These are phyloP conservation scores for Setaria viridis DNA, from an alignment of 202 grass and related monocot genomes.

Conservation along the genomic window DNA sequence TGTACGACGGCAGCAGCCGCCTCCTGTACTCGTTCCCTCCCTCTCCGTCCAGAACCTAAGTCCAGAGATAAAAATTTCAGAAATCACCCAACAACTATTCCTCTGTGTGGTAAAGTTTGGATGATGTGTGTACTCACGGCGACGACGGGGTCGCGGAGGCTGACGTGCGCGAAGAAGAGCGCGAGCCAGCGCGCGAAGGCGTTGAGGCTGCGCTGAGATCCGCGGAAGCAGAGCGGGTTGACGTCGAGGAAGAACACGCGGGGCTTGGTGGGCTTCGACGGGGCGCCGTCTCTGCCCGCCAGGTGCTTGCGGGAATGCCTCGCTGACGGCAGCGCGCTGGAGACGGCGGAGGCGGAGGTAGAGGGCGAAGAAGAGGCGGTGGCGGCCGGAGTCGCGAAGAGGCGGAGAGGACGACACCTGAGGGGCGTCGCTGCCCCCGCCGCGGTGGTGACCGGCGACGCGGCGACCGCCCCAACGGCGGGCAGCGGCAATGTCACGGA, in stretches of 20 bases:
- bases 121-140: constrained; percentile 55
- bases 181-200: constrained; percentile 77
- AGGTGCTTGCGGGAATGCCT: constrained; percentile 67
- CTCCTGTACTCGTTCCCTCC: constrained; percentile 79
- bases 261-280: constrained; percentile 32
- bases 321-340: constrained; percentile 15
- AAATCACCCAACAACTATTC: not conserved
- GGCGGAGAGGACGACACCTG: not conserved
- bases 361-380: constrained; percentile 27
- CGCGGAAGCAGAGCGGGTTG: constrained; percentile 78
- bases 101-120: not conserved
- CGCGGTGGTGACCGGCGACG: constrained; percentile 28
- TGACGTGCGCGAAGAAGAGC: constrained; percentile 86
- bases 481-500: constrained; percentile 30
- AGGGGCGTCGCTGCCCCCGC: not conserved
- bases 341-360: constrained; percentile 20
- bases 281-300: constrained; percentile 13
- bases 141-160: constrained; percentile 75
- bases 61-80: not conserved
- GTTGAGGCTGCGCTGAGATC: constrained; percentile 64
- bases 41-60: constrained; percentile 80
- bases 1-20: constrained; percentile 78
- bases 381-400: not conserved
- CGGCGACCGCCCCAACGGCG: constrained; percentile 29
- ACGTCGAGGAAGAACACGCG: constrained; percentile 84